Evolutionary conservation across 2,329 filamentous ascomycete genomes (phyloP), one percentile per base, ranked within the genome.

Genomic region (Waltergamsia citrina): DNA sequence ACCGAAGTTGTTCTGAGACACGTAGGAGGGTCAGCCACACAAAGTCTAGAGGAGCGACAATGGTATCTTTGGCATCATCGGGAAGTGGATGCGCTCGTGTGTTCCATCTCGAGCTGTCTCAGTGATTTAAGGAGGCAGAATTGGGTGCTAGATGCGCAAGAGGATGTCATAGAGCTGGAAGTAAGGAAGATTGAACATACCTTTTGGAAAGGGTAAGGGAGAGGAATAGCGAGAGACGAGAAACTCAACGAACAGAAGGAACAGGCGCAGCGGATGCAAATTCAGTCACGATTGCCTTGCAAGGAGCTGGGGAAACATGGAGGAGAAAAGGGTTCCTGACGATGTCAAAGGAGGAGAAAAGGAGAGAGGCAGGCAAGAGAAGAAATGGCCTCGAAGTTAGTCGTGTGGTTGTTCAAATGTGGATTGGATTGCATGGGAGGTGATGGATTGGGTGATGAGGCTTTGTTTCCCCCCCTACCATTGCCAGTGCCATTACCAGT

Each of bases 381-480:
- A 23, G 34, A 32, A 18, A 18, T 30, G 17, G 18, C 18, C 17
- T 32, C 29, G 15, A 10, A 18, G 19, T 32, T 18, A 22, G 18
- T 21, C 29, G 19, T 32, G 29, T 32, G 29, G 29, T 32, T 15
- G 19, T 36, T 31, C 38, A 26, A 32, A n/a, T 32, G 19, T 20
- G 19, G 19, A 32, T 22, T 15, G 12, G 26, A 28, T 22, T 15
- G 12, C 14, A 28, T 45, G 43, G 45, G 49, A 53, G 42, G 54
- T 51, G 47, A 49, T 49, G 15, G 7, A n/a, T 22, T 45, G 43
- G 42, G 45, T 49, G 51, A 48, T 59, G 59, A 62, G 56, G 58
- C 57, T 60, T 60, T 56, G 57, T 55, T 59, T 59, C 60, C 50
- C 44, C 28, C 39, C n/a, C n/a, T n/a, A n/a, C n/a, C n/a, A n/a